These are phyloP conservation scores for Venturia asperata DNA, from an alignment of 2,329 filamentous ascomycete species.

Conservation along the genomic window DNA sequence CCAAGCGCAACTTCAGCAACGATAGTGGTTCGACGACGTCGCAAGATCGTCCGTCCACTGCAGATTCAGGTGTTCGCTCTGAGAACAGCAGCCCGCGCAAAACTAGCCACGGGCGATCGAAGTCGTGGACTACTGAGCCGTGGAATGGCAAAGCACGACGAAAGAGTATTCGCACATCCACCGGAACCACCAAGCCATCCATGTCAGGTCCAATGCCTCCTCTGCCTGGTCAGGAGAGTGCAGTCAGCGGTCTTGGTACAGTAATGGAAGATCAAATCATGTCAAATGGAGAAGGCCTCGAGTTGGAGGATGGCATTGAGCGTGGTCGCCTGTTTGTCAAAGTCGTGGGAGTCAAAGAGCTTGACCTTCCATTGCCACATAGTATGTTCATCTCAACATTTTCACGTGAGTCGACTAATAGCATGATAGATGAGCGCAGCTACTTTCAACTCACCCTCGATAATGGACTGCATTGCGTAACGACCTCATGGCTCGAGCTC, in stretches of 20 bases:
- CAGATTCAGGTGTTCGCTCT: conserved; percentile 45
- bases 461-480: conserved; percentile 95
- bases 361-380: conserved; percentile 83
- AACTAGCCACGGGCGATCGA: conserved; percentile 57
- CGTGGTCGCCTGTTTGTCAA: conserved; percentile 92
- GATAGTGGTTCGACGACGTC: conserved; percentile 40
- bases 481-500: conserved; percentile 89
- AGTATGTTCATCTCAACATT: conserved; percentile 52
- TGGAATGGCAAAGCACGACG: conserved; percentile 80
- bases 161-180: conserved; percentile 53
- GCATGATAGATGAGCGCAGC: conserved; percentile 65
- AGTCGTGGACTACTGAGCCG: conserved; percentile 93
- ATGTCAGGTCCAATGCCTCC: conserved; percentile 65
- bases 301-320: conserved; percentile 67
- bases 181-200: conserved; percentile 40
- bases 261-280: conserved; percentile 62
- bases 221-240: conserved; percentile 80
- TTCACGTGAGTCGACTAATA: conserved; percentile 22
- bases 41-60: conserved; percentile 30
- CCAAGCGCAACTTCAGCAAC: conserved; percentile 61
- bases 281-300: conserved; percentile 45
- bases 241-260: conserved; percentile 56
- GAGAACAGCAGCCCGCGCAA: conserved; percentile 68
- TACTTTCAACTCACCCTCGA: conserved; percentile 97
- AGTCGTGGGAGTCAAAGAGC: conserved; percentile 94